Conservation (phyloP, 345 rosid species). For the Eucalyptus curtisii region DNA sequence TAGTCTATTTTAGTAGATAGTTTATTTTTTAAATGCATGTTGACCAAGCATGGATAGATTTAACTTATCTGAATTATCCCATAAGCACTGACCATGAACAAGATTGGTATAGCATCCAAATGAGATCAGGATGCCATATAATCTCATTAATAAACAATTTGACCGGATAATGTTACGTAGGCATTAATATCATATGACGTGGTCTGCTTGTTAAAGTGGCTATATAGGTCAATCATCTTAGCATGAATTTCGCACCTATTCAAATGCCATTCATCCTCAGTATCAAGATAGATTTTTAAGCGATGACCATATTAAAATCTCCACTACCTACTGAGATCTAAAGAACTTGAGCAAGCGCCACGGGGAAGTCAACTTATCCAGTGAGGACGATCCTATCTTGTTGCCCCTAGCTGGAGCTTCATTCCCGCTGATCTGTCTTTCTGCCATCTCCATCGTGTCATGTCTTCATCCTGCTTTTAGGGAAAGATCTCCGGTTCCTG, state of each 20-base stretch:
- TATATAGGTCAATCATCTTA: not conserved
- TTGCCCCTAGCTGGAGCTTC: not conserved
- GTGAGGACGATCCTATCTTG: not conserved
- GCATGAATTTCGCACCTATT: not conserved
- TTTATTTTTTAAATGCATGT: not conserved
- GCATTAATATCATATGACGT: not conserved
- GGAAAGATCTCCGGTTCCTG: not conserved
- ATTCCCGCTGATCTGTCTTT: not conserved
- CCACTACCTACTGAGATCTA: not conserved
- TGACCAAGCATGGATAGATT: not conserved
- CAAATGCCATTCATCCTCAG: not conserved
- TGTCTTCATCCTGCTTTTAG: not conserved
- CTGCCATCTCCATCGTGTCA: not conserved
- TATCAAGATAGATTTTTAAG: not conserved
- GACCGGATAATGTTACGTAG: not conserved
- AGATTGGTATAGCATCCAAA: not conserved
- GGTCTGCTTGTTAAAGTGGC: not conserved
- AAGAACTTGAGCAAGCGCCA: not conserved
- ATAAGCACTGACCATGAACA: not conserved
- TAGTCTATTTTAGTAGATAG: not conserved
- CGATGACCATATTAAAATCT: not conserved
- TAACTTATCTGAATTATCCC: not conserved
- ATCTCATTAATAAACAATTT: not conserved
- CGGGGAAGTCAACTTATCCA: not conserved
- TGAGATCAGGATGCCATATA: not conserved